These are phyloP conservation scores for Tuber microsphaerosporum DNA, from an alignment of 495 filamentous ascomycete genomes.

Conservation along the genomic window DNA sequence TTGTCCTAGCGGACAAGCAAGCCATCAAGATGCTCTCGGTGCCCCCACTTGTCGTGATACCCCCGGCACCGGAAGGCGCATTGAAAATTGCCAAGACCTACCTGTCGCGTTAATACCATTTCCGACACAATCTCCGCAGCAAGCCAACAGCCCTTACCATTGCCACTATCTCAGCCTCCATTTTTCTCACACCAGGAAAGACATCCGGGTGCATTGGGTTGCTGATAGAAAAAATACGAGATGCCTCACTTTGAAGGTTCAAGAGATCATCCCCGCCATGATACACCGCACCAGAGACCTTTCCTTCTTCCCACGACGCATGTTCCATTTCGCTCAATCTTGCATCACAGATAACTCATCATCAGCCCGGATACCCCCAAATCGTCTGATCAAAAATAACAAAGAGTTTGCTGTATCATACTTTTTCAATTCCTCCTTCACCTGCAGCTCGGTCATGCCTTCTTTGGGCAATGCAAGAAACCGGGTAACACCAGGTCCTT, in stretches of 20 bases:
- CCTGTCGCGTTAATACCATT: neutral
- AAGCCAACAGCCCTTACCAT: constrained; percentile 55
- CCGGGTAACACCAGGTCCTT: constrained; percentile 62
- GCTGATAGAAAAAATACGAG: constrained; percentile 84
- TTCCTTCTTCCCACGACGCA: constrained; percentile 92
- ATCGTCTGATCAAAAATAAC: neutral
- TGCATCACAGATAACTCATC: constrained; percentile 6
- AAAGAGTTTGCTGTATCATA: constrained; percentile 9
- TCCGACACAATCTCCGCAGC: neutral
- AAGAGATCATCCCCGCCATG: constrained; percentile 81
- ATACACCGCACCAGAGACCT: constrained; percentile 91
- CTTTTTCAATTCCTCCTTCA: constrained; percentile 70
- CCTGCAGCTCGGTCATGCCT: constrained; percentile 71
- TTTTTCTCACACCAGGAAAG: constrained; percentile 95
- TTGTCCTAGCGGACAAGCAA: constrained; percentile 77
- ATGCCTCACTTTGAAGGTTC: constrained; percentile 83
- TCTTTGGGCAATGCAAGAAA: constrained; percentile 75
- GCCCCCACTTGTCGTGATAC: constrained; percentile 85
- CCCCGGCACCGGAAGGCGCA: constrained; percentile 72
- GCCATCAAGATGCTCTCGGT: constrained; percentile 97
- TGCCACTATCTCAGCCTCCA: constrained; percentile 96
- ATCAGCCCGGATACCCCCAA: constrained; percentile 13
- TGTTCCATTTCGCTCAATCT: constrained; percentile 75
- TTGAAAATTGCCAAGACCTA: constrained; percentile 80
- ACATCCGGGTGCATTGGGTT: constrained; percentile 99